These are phyloP conservation scores for Phytopythium kandeliae DNA, from an alignment of 352 stramenopile species.

Conservation along the genomic window DNA sequence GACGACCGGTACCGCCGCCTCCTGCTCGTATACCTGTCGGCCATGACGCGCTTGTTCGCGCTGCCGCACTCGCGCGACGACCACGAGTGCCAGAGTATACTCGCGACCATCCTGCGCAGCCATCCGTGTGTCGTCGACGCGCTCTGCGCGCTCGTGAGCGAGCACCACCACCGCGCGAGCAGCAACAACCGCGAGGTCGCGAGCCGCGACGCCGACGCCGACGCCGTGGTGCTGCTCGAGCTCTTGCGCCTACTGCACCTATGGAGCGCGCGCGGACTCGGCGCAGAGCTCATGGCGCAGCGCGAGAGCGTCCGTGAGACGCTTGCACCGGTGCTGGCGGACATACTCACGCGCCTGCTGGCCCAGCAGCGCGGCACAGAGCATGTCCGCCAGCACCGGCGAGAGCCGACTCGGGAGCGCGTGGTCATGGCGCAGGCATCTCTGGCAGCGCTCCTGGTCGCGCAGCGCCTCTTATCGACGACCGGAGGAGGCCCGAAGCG, in stretches of 20 bases:
- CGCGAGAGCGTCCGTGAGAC: background rate
- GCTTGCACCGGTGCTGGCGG: slow-evolving; percentile 10
- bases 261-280: slow-evolving; percentile 12
- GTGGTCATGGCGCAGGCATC: slow-evolving; percentile 1
- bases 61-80: slow-evolving; percentile 10
- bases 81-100: slow-evolving; percentile 10
- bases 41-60: slow-evolving; percentile 14
- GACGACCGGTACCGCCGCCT: slow-evolving; percentile 7
- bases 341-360: slow-evolving; percentile 2
- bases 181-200: background rate
- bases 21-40: slow-evolving; percentile 4
- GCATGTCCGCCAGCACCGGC: too few relatives aligned
- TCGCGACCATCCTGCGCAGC: slow-evolving; percentile 6
- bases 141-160: background rate
- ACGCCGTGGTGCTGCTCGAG: slow-evolving; percentile 13
- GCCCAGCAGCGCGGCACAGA: too few relatives aligned
- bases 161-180: background rate
- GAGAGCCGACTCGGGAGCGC: too few relatives aligned
- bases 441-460: slow-evolving; percentile 6
- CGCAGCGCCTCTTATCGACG: background rate
- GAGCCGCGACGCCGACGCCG: too few relatives aligned
- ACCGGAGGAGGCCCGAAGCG: background rate
- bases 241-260: slow-evolving; percentile 14
- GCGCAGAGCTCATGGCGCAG: background rate
- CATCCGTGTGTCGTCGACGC: background rate